Percentiles rank a stretch among this genome's conserved stretches.
phyloP scores from a whole-genome alignment of 78 protist species.

The Tieghemostelium lacteum region DNA sequence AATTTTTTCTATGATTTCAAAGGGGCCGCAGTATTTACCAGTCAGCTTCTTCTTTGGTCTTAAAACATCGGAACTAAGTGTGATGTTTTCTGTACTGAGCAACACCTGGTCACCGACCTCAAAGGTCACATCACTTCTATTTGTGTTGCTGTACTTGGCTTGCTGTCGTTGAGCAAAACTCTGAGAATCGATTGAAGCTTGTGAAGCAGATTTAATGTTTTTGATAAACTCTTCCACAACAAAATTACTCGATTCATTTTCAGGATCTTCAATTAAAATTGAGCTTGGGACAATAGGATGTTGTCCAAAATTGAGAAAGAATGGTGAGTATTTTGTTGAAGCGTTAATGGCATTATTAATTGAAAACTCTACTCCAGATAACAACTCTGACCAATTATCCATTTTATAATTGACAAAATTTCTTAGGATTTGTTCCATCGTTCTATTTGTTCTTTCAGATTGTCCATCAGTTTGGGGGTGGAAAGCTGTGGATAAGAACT shows the following conservation, averaged over 20 bases:
- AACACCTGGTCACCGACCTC: background rate
- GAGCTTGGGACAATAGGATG: background rate
- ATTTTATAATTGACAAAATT: background rate
- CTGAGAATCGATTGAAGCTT: background rate
- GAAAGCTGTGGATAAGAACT: background rate
- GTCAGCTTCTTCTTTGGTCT: background rate
- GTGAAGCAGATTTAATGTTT: background rate
- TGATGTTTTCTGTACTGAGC: background rate
- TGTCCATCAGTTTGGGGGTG: constrained; percentile 47
- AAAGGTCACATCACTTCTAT: background rate
- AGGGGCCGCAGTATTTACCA: background rate
- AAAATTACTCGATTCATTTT: background rate
- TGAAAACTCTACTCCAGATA: constrained; percentile 8
- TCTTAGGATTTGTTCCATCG: background rate
- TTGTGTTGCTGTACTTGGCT: background rate
- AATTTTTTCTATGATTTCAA: background rate
- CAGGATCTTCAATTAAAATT: background rate
- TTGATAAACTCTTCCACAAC: background rate
- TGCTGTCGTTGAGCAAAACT: background rate
- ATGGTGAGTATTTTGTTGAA: background rate
- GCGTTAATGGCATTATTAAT: background rate
- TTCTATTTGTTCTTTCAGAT: constrained; percentile 1
- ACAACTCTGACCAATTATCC: constrained; percentile 20
- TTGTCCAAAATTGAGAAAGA: background rate
- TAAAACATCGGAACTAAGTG: background rate